Conservation (phyloP, 2,329 filamentous ascomycete genomes). For the Verticillium longisporum region DNA sequence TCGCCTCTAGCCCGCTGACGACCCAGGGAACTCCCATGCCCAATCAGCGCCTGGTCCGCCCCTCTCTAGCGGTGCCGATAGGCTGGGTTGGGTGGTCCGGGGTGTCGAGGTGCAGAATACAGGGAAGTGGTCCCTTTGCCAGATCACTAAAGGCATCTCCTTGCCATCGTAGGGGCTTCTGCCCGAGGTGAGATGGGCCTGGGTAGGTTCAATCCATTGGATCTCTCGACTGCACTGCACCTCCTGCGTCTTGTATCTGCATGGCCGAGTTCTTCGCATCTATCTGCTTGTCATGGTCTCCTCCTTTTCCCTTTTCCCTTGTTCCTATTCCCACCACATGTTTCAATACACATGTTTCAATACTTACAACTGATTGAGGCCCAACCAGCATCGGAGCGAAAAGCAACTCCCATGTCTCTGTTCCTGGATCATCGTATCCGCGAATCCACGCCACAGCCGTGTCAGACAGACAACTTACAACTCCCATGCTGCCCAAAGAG, state of each 20-base stretch:
- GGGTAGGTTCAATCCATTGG: no score
- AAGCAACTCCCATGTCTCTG: background rate
- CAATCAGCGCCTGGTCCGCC: background rate
- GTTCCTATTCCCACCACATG: background rate
- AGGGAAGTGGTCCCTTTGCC: background rate
- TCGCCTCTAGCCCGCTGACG: background rate
- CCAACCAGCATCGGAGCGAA: background rate
- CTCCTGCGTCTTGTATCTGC: background rate
- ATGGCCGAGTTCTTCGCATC: background rate
- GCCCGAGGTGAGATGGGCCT: background rate
- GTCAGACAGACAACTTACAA: background rate
- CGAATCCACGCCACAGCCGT: background rate
- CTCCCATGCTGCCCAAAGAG: background rate
- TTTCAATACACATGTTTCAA: background rate
- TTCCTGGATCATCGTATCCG: background rate
- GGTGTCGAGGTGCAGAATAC: background rate
- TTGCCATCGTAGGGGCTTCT: background rate
- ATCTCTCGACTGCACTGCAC: background rate
- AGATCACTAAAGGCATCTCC: no score
- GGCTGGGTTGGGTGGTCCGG: background rate
- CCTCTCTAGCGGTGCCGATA: constrained; percentile 1
- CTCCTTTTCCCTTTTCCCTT: no score
- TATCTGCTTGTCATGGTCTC: no score
- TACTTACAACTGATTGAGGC: background rate
- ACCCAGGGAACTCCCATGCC: background rate